Evolutionary conservation across 2,329 filamentous ascomycete species (phyloP), one percentile per base, ranked within the genome.

Genomic region (Colletotrichum shisoi): DNA sequence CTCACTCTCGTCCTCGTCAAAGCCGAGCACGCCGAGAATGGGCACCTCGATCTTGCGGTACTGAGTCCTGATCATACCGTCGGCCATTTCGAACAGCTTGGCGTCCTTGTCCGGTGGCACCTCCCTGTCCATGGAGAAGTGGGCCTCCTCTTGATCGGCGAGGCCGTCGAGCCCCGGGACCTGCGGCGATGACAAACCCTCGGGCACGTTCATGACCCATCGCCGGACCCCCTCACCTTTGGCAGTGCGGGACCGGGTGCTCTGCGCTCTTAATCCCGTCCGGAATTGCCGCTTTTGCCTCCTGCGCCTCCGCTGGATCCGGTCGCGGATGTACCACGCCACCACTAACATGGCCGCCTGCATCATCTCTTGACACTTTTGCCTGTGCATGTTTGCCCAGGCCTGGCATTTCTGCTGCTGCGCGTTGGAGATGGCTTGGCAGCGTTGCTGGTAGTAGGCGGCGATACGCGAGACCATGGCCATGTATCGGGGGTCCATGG

Each of bases 311-410:
- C 81, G 77, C 66, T 78, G 75, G 70, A 83, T 81, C 39, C 81
- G 79, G 70, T 83, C 81, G 49, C 81, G 78, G 49, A 82, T 78
- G 70, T 83, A 83, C 81, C 81, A 83, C 13, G 81, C 81, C 39
- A 83, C 80, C 4, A 83, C 79, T 24, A 83, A 72, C 79, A 82
- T 83, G 64, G 81, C 80, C 0, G 81, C 81, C 70, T 82, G 80
- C 75, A 79, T 81, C 76, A 81, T 81, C 68, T 83, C 81, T 72
- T 82, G 81, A 70, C 79, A 81, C 71, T 81, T 79, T 70, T 82
- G 79, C 48, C 80, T 77, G 72, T 83, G 80, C 72, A 79, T 75
- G 69, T 74, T 78, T 62, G 81, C 81, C 81, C 81, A 83, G 7
- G 79, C 79, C 74, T 82, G 80, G 70, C 81, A 83, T 51, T 79